Percentiles rank a stretch among this genome's conserved stretches.
Evolutionary conservation across 306 rosid species (phyloP).

Genomic region (Begonia masoniana): DNA sequence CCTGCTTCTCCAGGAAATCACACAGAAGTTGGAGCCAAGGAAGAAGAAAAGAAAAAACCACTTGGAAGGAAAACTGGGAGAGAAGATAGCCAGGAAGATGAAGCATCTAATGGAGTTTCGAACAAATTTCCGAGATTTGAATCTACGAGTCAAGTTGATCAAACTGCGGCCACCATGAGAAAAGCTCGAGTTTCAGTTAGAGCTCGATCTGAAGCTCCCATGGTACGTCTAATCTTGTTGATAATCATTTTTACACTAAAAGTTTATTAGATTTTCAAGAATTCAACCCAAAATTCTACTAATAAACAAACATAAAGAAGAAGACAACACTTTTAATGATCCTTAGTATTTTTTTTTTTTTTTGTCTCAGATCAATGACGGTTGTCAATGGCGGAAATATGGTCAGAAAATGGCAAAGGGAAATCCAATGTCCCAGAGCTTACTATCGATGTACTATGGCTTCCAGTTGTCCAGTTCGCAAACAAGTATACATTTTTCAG

Average conservation of each 20-base stretch:
- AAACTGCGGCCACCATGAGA: slow-evolving; percentile 52
- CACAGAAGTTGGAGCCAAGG: slow-evolving; percentile 1
- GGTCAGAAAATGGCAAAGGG: slow-evolving; percentile 85
- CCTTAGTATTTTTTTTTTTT: no score
- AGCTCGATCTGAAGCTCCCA: slow-evolving; percentile 50
- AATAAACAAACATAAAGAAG: no score
- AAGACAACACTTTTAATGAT: no score
- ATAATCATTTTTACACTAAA: no score
- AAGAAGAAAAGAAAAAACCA: no score
- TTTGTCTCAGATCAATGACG: slow-evolving; percentile 46
- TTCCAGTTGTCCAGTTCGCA: slow-evolving; percentile 58
- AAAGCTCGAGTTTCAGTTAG: slow-evolving; percentile 63
- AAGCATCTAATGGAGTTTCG: slow-evolving; percentile 15
- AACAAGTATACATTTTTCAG: slow-evolving; percentile 34
- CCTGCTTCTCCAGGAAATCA: neutral
- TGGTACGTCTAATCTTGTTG: slow-evolving; percentile 21
- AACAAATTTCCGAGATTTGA: slow-evolving; percentile 30
- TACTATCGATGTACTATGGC: slow-evolving; percentile 74
- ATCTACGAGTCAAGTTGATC: slow-evolving; percentile 39
- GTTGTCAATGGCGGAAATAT: slow-evolving; percentile 87
- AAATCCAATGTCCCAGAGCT: slow-evolving; percentile 68
- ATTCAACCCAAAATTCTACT: no score
- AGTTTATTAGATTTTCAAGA: no score
- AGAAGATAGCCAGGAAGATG: neutral
- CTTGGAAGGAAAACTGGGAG: no score